Conservation (phyloP, 164 flowering plant species). For the Annona cherimola region DNA sequence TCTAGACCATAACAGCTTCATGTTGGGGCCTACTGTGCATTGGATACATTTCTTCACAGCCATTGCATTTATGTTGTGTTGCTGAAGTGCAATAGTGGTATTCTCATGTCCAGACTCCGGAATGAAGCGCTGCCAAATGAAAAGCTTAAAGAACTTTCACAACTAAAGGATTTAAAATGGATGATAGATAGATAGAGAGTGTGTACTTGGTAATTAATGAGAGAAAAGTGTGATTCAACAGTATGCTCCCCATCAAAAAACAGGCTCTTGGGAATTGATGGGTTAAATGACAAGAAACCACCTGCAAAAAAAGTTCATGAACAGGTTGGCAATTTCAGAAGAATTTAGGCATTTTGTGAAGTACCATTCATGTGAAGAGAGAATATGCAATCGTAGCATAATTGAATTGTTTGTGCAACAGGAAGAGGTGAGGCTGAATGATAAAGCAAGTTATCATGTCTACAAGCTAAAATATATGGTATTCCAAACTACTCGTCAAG, state of each 20-base stretch:
- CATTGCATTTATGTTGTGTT: neutral
- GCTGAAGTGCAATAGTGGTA: neutral
- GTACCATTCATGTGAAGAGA: no score
- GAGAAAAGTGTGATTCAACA: conserved; percentile 77
- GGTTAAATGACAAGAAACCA: conserved; percentile 88
- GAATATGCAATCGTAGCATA: neutral
- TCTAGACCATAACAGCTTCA: neutral
- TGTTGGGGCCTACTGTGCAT: neutral
- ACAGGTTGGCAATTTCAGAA: neutral
- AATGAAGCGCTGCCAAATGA: no score
- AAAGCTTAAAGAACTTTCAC: no score
- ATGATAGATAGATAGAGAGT: conserved; percentile 10
- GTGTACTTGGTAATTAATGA: conserved; percentile 78
- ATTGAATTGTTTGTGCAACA: neutral
- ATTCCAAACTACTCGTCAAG: no score
- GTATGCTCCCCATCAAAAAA: conserved; percentile 78
- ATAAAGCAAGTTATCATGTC: neutral
- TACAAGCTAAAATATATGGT: neutral
- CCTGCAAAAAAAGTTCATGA: conserved; percentile 51
- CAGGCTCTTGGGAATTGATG: conserved; percentile 78
- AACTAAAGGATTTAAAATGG: neutral
- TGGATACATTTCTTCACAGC: neutral
- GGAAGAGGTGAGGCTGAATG: neutral
- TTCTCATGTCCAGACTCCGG: no score
- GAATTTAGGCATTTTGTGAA: neutral